Evolutionary conservation across 331 rosid species (phyloP).

Genomic region (Dryas integrifolia): DNA sequence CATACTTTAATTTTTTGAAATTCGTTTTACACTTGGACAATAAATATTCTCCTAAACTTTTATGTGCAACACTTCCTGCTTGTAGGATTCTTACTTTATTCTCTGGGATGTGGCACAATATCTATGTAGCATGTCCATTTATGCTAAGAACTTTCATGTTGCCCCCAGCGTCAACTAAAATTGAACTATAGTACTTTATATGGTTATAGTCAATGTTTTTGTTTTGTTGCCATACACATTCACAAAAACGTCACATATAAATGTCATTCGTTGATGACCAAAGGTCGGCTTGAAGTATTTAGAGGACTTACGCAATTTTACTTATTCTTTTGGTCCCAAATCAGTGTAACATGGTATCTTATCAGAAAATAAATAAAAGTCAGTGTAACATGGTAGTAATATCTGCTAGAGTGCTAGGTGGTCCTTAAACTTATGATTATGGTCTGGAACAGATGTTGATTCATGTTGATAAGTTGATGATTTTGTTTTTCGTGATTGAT

Average conservation of each 20-base stretch:
- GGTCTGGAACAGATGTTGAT: neutral
- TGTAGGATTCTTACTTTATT: neutral
- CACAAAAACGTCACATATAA: neutral
- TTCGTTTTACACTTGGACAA: neutral
- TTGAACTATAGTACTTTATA: neutral
- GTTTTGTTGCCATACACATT: neutral
- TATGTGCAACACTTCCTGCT: neutral
- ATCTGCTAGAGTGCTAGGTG: neutral
- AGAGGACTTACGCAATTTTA: too few species aligned
- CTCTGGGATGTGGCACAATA: neutral
- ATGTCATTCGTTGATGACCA: neutral
- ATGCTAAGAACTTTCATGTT: neutral
- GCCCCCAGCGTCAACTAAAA: neutral
- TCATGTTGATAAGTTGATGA: conserved; percentile 1
- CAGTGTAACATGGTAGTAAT: neutral
- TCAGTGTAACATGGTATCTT: neutral
- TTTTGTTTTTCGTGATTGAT: neutral
- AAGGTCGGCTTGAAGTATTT: neutral
- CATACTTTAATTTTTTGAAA: neutral
- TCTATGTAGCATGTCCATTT: neutral
- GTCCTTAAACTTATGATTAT: neutral
- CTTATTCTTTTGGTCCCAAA: neutral
- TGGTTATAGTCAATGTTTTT: neutral
- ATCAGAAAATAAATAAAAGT: too few species aligned
- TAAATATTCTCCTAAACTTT: neutral